Conservation (phyloP, 129 eudicot genomes). For the Centaurea solstitialis region DNA sequence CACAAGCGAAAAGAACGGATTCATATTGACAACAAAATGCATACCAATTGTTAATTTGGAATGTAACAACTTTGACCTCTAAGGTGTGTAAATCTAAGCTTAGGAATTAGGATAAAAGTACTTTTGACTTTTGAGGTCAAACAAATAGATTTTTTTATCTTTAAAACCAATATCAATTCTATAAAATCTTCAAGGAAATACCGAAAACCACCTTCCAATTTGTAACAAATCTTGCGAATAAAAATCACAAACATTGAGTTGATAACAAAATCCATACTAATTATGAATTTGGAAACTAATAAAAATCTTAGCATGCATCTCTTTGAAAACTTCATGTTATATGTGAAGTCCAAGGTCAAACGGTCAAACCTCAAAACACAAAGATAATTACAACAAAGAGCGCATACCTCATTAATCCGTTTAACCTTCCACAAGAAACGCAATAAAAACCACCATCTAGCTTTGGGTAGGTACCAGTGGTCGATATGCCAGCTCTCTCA, state of each 20-base stretch:
- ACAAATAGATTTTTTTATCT: not conserved
- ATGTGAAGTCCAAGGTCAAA: not conserved
- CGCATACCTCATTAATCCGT: constrained; percentile 71
- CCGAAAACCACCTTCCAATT: not conserved
- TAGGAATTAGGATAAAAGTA: not conserved
- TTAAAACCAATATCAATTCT: not conserved
- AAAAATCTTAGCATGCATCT: not conserved
- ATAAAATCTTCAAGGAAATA: not conserved
- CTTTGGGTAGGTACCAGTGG: constrained; percentile 37
- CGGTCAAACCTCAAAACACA: not conserved
- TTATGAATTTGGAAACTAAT: no score
- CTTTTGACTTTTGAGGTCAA: constrained; percentile 4
- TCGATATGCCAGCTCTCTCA: constrained; percentile 56
- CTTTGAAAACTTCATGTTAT: not conserved
- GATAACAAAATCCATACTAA: not conserved
- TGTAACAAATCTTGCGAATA: not conserved
- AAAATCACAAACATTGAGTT: not conserved
- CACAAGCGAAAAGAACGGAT: not conserved
- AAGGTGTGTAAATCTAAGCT: not conserved
- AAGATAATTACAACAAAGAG: not conserved
- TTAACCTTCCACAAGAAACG: constrained; percentile 77
- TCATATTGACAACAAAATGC: not conserved
- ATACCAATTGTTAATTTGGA: not conserved
- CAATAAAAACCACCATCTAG: constrained; percentile 84
- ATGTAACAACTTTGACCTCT: not conserved